Conservation (phyloP, 495 filamentous ascomycete species). For the Viridothelium virens region DNA sequence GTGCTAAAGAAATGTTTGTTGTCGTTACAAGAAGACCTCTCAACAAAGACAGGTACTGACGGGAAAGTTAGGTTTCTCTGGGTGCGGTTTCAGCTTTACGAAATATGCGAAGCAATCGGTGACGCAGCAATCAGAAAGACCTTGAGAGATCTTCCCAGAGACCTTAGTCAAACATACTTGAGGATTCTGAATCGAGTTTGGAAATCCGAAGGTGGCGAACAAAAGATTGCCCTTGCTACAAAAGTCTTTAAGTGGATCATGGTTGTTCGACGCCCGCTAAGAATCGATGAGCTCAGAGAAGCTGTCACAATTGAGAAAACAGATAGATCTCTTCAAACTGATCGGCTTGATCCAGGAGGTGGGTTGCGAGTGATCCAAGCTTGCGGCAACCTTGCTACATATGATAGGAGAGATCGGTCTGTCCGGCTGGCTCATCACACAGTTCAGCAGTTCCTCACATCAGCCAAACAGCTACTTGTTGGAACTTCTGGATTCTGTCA, state of each 20-base stretch:
- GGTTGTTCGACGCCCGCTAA: conserved; percentile 22
- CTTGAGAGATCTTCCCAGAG: conserved; percentile 20
- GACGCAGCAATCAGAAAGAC: conserved; percentile 19
- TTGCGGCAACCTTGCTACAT: conserved; percentile 24
- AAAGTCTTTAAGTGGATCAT: conserved; percentile 23
- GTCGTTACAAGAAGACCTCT: background rate
- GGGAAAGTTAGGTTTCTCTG: conserved; percentile 22
- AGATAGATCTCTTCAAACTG: conserved; percentile 14
- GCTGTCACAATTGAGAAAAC: conserved; percentile 20
- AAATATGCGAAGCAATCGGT: conserved; percentile 20
- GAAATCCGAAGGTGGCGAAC: too few species aligned
- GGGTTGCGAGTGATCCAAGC: conserved; percentile 11
- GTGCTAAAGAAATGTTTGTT: background rate
- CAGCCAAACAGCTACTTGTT: too few species aligned
- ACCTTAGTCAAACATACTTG: conserved; percentile 23
- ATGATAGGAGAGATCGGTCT: conserved; percentile 19
- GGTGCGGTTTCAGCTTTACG: conserved; percentile 26
- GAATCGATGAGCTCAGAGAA: conserved; percentile 23
- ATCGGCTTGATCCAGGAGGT: conserved; percentile 13
- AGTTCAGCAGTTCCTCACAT: conserved; percentile 22
- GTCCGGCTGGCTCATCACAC: conserved; percentile 27
- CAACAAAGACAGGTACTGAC: too few species aligned
- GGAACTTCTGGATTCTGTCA: too few species aligned
- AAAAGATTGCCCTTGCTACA: background rate
- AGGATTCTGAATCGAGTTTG: conserved; percentile 20